phyloP scores from a whole-genome alignment of 768 basidiomycete genomes.

The Gautieria morchelliformis region DNA sequence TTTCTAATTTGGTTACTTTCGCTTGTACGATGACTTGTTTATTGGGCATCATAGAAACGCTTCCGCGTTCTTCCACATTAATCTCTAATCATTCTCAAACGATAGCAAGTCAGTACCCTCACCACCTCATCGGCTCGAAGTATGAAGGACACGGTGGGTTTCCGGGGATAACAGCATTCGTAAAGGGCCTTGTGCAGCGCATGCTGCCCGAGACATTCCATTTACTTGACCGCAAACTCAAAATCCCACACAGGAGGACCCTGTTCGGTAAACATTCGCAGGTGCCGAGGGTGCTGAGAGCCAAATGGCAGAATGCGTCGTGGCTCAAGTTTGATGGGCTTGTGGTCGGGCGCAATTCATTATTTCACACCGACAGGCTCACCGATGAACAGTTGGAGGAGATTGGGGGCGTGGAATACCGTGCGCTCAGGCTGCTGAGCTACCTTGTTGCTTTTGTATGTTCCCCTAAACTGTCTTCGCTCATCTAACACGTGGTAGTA shows the following conservation, averaged over 20 bases:
- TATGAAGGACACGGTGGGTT: conserved; percentile 21
- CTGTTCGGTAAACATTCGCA: conserved; percentile 19
- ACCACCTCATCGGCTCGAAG: neutral
- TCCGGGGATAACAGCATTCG: conserved; percentile 21
- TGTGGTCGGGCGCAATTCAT: conserved; percentile 72
- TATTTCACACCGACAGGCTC: conserved; percentile 43
- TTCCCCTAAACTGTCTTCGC: conserved; percentile 8
- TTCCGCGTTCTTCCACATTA: neutral
- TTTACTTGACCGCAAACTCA: conserved; percentile 58
- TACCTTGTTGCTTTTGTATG: conserved; percentile 73
- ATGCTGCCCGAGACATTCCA: conserved; percentile 57
- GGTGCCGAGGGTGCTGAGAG: too few species aligned
- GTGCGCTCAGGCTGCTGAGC: conserved; percentile 68
- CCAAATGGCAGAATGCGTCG: conserved; percentile 24
- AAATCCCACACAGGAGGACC: conserved; percentile 64
- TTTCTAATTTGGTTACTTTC: neutral
- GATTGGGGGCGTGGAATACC: conserved; percentile 88
- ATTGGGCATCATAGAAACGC: neutral
- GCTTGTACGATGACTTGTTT: neutral
- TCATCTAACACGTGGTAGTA: conserved; percentile 44
- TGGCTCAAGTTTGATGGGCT: conserved; percentile 34
- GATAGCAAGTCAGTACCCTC: neutral
- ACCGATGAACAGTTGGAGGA: conserved; percentile 82
- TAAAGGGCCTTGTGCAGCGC: conserved; percentile 31
- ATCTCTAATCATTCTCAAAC: neutral